Percentiles rank a stretch among this genome's conserved stretches.
Evolutionary conservation across 441 rosid species (phyloP).

Genomic region (Brassica hybrid): DNA sequence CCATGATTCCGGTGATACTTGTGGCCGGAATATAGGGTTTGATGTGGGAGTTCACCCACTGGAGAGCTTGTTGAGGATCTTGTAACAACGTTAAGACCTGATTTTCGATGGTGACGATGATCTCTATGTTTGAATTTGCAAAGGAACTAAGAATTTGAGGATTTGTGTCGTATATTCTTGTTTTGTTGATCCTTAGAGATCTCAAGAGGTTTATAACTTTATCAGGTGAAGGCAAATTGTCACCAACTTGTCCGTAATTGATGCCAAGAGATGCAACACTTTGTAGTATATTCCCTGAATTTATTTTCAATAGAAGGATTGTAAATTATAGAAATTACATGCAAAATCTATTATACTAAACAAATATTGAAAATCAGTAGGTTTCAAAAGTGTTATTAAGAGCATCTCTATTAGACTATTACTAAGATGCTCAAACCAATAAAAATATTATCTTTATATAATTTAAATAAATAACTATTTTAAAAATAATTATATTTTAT

Average conservation of each 20-base stretch:
- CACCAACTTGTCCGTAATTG: conserved; percentile 9
- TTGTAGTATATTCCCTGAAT: background rate
- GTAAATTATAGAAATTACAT: background rate
- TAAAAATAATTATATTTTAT: background rate
- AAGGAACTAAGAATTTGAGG: conserved; percentile 5
- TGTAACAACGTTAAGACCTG: conserved; percentile 5
- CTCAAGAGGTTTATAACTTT: background rate
- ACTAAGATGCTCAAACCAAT: background rate
- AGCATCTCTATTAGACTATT: background rate
- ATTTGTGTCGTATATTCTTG: conserved; percentile 3
- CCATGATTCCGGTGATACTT: conserved; percentile 8
- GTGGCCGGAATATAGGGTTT: background rate
- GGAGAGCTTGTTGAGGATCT: conserved; percentile 5
- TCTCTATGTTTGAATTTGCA: conserved; percentile 10
- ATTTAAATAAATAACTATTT: background rate
- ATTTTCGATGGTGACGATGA: conserved; percentile 9
- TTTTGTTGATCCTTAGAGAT: conserved; percentile 2
- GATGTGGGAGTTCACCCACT: background rate
- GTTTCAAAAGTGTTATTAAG: background rate
- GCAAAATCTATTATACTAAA: background rate
- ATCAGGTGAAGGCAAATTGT: background rate
- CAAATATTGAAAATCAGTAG: background rate
- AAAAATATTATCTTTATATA: background rate
- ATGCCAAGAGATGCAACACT: background rate
- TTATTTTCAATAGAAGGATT: background rate